These are phyloP conservation scores for Arthroderma sp. DNA, from an alignment of 2,329 filamentous ascomycete species.

Conservation along the genomic window DNA sequence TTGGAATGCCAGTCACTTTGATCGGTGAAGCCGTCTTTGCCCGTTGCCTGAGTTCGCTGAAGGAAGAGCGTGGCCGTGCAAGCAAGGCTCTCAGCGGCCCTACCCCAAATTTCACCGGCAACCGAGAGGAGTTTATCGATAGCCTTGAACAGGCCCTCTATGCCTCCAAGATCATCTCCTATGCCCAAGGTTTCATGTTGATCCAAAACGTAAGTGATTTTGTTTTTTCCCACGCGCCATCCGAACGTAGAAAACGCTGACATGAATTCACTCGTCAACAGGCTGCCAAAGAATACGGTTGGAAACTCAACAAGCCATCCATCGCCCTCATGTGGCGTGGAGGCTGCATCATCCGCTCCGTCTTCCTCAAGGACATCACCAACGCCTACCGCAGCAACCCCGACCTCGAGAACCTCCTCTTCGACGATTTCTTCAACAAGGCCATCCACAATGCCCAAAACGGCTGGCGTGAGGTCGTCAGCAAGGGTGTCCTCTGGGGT, in stretches of 20 bases:
- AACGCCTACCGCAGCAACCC: constrained; percentile 88
- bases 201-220: constrained; percentile 72
- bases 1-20: constrained; percentile 95
- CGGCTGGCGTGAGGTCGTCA: constrained; percentile 82
- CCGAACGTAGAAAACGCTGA: constrained; percentile 14
- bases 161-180: constrained; percentile 99
- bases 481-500: constrained; percentile 84
- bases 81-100: constrained; percentile 68
- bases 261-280: constrained; percentile 23
- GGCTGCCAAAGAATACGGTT: constrained; percentile 89
- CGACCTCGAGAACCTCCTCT: constrained; percentile 93
- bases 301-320: constrained; percentile 99
- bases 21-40: constrained; percentile 95
- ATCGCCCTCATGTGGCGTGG: constrained; percentile 99
- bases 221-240: no score
- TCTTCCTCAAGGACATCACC: constrained; percentile 99
- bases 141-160: constrained; percentile 98
- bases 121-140: constrained; percentile 86
- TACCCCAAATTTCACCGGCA: constrained; percentile 65
- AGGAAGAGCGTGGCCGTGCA: constrained; percentile 79
- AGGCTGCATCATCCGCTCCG: constrained; percentile 98
- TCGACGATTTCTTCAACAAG: constrained; percentile 99
- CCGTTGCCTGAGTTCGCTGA: constrained; percentile 86
- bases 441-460: constrained; percentile 93
- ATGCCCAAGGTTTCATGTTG: constrained; percentile 99